These are phyloP conservation scores for Vigna radiata DNA, from an alignment of 306 rosid genomes.

Conservation along the genomic window DNA sequence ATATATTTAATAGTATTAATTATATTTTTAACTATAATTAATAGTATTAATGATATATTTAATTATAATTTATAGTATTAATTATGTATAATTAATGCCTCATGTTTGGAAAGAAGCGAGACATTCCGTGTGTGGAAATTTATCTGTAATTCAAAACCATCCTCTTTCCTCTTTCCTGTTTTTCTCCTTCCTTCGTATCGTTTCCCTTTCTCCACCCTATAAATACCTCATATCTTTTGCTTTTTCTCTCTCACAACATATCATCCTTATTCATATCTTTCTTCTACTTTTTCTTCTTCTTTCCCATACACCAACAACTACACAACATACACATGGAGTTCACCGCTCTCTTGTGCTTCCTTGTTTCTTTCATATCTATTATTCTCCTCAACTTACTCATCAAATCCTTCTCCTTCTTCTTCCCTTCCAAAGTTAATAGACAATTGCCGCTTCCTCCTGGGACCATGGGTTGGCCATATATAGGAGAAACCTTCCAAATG, in stretches of 20 bases:
- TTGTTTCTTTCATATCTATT: slow-evolving; percentile 46
- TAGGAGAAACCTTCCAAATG: slow-evolving; percentile 96
- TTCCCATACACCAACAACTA: neutral
- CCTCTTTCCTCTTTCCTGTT: slow-evolving; percentile 2
- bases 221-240: slow-evolving; percentile 43
- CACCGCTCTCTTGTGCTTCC: slow-evolving; percentile 13
- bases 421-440: neutral
- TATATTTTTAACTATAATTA: too few species aligned
- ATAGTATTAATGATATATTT: too few species aligned
- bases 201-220: slow-evolving; percentile 35
- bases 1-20: too few species aligned
- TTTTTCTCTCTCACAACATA: slow-evolving; percentile 41
- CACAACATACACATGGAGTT: slow-evolving; percentile 47
- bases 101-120: too few species aligned
- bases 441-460: slow-evolving; percentile 88
- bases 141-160: too few species aligned
- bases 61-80: too few species aligned
- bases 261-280: slow-evolving; percentile 7
- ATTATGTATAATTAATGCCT: too few species aligned
- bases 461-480: slow-evolving; percentile 84
- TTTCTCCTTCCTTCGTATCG: neutral
- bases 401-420: slow-evolving; percentile 47
- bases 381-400: slow-evolving; percentile 44
- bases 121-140: too few species aligned
- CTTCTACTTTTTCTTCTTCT: neutral